Evolutionary conservation across 1,284 basidiomycete genomes (phyloP), one percentile per base, ranked within the genome.

Genomic region (Tilletia walkeri): DNA sequence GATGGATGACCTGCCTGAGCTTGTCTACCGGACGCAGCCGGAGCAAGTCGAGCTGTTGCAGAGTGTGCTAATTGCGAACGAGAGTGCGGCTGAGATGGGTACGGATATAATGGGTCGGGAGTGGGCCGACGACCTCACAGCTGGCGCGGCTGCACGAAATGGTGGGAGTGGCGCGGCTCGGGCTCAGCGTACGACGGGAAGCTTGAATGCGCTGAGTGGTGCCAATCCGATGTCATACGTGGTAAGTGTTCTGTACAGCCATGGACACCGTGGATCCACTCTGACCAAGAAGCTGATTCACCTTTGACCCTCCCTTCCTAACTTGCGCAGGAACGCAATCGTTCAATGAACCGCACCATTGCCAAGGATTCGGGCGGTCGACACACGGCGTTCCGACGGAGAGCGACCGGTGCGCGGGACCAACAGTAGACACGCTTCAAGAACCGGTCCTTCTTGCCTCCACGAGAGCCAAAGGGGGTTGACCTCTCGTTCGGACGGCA

Each of bases 41-140:
- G 92, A 96, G 82, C 96, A 99, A 86, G 95, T 99, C 74, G 94
- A 96, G 83, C 88, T 99, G 20, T 87, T 99, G 48, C 78, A 93
- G 73, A 91, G 92, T 14, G 95, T 99, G 24, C 88, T 99, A 14
- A 88, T 95, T 73, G 92, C 94, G 56, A 94, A 92, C 83, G 94
- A 96, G 84, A 91, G 90, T 75, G 93, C 92, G 79, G 93, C 92
- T 12, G 93, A 95, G 80, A 88, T 94, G 63, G 94, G 93, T 53
- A 88, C 89, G 34, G 94, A 95, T 82, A 88, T 94, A 72, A 88
- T 88, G 72, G 91, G 75, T 3, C 75, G 73, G 45, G 80, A 80
- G 50, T 73, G 71, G 48, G 73, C 68, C 2, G 70, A 65, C 20
- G 66, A 66, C 4, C 36, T 49, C 34, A 69, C 69, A 4, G 63